Conservation (phyloP, 1,284 basidiomycete genomes). For the Melampsora abietis-canadensis region DNA sequence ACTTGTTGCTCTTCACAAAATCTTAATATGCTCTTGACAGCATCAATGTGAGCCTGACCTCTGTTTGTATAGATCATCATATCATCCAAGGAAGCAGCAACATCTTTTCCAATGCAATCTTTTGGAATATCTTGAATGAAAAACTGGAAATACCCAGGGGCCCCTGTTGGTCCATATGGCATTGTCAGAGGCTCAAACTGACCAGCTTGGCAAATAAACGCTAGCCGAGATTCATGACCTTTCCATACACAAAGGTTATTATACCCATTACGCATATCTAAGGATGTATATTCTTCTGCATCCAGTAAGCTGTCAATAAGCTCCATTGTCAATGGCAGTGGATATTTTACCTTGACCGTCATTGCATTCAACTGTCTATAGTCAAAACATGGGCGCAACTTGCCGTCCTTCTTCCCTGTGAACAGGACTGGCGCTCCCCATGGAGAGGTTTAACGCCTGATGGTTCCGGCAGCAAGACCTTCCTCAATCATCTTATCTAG, state of each 20-base stretch:
- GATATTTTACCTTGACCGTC: conserved; percentile 8
- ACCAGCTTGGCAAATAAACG: background rate
- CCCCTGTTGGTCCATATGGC: conserved; percentile 11
- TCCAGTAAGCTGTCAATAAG: conserved; percentile 10
- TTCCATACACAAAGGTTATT: background rate
- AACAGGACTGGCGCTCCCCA: conserved; percentile 53
- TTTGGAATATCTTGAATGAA: too few species aligned
- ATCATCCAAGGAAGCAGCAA: background rate
- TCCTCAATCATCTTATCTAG: conserved; percentile 5
- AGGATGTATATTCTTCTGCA: background rate
- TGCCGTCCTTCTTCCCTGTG: conserved; percentile 56
- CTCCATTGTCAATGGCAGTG: too few species aligned
- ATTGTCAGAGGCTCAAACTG: background rate
- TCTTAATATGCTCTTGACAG: background rate
- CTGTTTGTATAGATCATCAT: conserved; percentile 1
- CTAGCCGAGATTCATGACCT: background rate
- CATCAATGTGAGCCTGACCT: background rate
- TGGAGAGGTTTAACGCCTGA: background rate
- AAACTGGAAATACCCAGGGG: too few species aligned
- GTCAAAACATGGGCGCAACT: conserved; percentile 13
- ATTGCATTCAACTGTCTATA: conserved; percentile 46
- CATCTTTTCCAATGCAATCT: background rate
- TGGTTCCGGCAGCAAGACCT: background rate
- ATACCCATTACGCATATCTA: conserved; percentile 4
- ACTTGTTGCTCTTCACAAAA: background rate